Evolutionary conservation across 768 basidiomycete genomes (phyloP), one percentile per base, ranked within the genome.

Genomic region (Mycena kentingensis): DNA sequence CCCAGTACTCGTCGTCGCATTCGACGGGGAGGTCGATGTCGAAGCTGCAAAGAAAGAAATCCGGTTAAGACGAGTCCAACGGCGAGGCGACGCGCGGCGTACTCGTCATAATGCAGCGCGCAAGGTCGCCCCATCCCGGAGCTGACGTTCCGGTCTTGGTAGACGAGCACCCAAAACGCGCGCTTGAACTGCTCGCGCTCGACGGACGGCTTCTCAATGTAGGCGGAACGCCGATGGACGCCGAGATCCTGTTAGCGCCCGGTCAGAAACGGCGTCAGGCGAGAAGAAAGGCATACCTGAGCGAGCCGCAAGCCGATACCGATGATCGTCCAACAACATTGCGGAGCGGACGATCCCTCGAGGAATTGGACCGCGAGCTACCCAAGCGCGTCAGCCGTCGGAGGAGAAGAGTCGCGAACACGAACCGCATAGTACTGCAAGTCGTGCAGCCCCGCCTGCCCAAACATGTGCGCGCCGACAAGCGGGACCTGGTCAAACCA

Each of bases 1-100:
- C 74, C 84, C 84, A 87, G 51, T 79, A 85, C 42, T 87, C 84
- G 61, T 88, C 86, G 50, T 87, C 85, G n/a, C 82, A 80, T n/a
- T 84, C 82, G 2, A 79, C 62, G 2, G 84, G 84, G 11, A 76
- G 72, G 19, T 83, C 83, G 12, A 80, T 67, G 51, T 87, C 84
- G 51, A 81, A 82, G 54, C 85, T 86, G 36, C 38, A 16, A 6
- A 34, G 16, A 21, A 46, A 39, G 27, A 18, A 15, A 16, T 38
- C n/a, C 44, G 50, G 16, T 21, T 13, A n/a, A 5, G 49, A 58
- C 4, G 18, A 5, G 21, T 21, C 29, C 12, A 12, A n/a, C 2
- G 18, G 45, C 22, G 31, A 48, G 11, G 18, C 16, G 45, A 26
- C 5, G 34, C 28, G 37, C 15, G 2, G 71, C 81, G 35, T 43